phyloP scores from a whole-genome alignment of 1,284 basidiomycete species.

The Somion occarium region DNA sequence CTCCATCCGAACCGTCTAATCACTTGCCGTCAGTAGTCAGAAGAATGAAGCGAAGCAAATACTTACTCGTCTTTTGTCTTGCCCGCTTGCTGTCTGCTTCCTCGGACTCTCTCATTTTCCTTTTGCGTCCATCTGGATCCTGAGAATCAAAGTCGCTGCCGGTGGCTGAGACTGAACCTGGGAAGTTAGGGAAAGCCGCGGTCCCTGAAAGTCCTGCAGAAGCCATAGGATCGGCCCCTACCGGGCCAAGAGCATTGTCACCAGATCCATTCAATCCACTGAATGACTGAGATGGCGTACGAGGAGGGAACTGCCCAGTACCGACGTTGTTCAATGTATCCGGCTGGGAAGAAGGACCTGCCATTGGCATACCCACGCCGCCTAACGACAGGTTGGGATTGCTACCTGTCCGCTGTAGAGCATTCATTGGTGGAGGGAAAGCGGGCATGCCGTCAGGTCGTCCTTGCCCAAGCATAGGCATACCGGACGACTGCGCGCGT shows the following conservation, averaged over 20 bases:
- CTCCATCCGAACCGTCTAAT: slow-evolving; percentile 18
- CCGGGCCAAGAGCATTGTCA: background rate
- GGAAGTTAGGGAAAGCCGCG: background rate
- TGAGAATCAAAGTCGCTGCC: slow-evolving; percentile 22
- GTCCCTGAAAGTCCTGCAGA: background rate
- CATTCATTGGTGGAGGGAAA: slow-evolving; percentile 21
- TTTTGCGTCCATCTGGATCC: slow-evolving; percentile 57
- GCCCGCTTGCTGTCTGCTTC: slow-evolving; percentile 62
- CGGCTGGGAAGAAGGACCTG: slow-evolving; percentile 7
- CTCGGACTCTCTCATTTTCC: slow-evolving; percentile 59
- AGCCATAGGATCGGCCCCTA: background rate
- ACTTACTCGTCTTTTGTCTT: slow-evolving; percentile 64
- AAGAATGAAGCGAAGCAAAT: slow-evolving; percentile 3
- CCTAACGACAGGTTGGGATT: slow-evolving; percentile 11
- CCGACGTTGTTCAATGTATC: background rate
- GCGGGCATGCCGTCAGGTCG: slow-evolving; percentile 14
- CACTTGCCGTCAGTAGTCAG: slow-evolving; percentile 11
- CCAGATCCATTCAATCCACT: slow-evolving; percentile 7
- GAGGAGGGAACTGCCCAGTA: background rate
- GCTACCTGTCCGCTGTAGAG: slow-evolving; percentile 23
- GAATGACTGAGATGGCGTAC: slow-evolving; percentile 8
- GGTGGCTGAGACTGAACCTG: slow-evolving; percentile 5
- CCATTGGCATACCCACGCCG: slow-evolving; percentile 7
- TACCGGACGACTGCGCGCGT: slow-evolving; percentile 11
- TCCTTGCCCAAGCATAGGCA: slow-evolving; percentile 13